Conservation (phyloP, 257 asterid genomes). For the Fraxinus excelsior region DNA sequence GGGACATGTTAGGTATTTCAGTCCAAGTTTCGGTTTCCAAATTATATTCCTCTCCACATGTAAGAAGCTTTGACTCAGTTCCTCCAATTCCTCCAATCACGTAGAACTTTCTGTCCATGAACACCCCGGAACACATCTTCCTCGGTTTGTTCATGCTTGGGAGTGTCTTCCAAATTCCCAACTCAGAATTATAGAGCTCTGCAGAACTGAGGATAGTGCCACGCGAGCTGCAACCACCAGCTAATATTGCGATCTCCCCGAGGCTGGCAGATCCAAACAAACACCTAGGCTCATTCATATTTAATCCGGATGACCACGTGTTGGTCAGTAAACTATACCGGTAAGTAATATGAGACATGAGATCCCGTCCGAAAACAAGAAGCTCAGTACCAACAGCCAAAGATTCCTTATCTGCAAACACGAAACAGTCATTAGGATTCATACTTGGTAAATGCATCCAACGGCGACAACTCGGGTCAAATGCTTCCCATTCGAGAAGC, state of each 20-base stretch:
- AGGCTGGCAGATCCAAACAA: conserved; percentile 80
- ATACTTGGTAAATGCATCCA: conserved; percentile 43
- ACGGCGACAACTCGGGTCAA: conserved; percentile 37
- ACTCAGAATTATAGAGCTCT: conserved; percentile 64
- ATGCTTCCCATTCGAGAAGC: conserved; percentile 44
- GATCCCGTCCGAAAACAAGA: conserved; percentile 45
- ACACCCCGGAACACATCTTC: conserved; percentile 78
- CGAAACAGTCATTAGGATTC: conserved; percentile 37
- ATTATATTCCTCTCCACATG: conserved; percentile 77
- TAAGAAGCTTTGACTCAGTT: conserved; percentile 42
- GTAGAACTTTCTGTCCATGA: conserved; percentile 78
- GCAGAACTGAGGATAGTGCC: conserved; percentile 67
- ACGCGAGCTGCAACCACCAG: conserved; percentile 73
- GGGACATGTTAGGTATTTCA: conserved; percentile 71
- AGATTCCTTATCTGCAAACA: conserved; percentile 45
- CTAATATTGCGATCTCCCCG: conserved; percentile 73
- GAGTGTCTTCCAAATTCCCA: conserved; percentile 56
- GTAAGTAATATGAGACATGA: conserved; percentile 28
- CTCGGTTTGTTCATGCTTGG: conserved; percentile 75
- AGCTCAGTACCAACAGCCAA: conserved; percentile 49
- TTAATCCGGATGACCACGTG: conserved; percentile 38
- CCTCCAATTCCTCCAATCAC: conserved; percentile 80
- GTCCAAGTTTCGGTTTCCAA: conserved; percentile 56
- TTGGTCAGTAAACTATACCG: conserved; percentile 38
- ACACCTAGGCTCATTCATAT: conserved; percentile 35